phyloP scores from a whole-genome alignment of 345 rosid species.

The Hirschfeldia incana region DNA sequence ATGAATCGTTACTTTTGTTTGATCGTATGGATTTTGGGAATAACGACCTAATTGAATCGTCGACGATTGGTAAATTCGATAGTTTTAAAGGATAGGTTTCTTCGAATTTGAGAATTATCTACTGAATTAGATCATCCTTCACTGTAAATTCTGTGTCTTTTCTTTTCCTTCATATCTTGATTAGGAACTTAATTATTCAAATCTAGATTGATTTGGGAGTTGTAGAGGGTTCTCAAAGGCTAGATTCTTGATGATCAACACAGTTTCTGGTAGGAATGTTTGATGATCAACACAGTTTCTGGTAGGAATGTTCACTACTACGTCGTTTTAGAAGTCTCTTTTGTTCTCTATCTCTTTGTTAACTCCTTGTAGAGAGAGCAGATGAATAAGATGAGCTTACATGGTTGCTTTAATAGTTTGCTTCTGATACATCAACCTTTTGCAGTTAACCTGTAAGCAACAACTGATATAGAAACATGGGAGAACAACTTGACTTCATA shows the following conservation, averaged over 20 bases:
- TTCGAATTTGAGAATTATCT: neutral
- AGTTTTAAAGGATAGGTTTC: neutral
- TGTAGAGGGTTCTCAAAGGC: neutral
- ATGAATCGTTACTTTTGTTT: neutral
- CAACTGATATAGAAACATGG: slow-evolving; percentile 47
- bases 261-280: slow-evolving; percentile 1
- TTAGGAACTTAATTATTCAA: neutral
- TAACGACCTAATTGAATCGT: slow-evolving; percentile 26
- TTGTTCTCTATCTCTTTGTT: neutral
- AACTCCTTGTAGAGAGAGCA: neutral
- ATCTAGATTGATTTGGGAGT: neutral
- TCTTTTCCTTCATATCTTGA: neutral
- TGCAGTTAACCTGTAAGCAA: slow-evolving; percentile 9
- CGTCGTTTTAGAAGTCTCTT: neutral
- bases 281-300: neutral
- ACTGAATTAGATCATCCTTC: neutral
- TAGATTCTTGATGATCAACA: neutral
- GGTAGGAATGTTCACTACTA: neutral
- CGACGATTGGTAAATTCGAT: neutral
- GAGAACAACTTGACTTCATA: slow-evolving; percentile 44
- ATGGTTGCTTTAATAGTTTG: neutral
- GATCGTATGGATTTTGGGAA: neutral
- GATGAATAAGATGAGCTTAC: neutral
- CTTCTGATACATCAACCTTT: slow-evolving; percentile 7
- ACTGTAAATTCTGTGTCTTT: slow-evolving; percentile 8